Evolutionary conservation across 345 rosid species (phyloP), one percentile per base, ranked within the genome.

Genomic region (Rhizophora mangle): DNA sequence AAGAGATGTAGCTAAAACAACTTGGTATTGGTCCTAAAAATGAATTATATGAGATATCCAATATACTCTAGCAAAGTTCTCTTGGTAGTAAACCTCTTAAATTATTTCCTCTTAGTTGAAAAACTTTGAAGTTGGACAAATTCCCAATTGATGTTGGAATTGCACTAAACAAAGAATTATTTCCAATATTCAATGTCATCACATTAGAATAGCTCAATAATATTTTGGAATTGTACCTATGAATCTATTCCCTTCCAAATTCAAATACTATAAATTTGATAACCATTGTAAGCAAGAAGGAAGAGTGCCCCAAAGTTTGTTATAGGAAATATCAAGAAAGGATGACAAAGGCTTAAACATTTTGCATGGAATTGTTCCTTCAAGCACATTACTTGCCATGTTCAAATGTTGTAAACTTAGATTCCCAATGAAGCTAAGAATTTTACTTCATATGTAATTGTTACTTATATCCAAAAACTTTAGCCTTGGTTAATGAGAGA

Each of bases 221-320:
- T 16, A 27, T 18, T 65, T 26, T 0, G 58, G 68, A 27, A 65
- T 65, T 4, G n/a, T 18, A 21, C 24, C n/a, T n/a, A n/a, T n/a
- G n/a, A n/a, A n/a, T n/a, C n/a, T n/a, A n/a, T n/a, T n/a, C n/a
- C n/a, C n/a, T n/a, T n/a, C n/a, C n/a, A n/a, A n/a, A n/a, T n/a
- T n/a, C n/a, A n/a, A n/a, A n/a, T n/a, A n/a, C n/a, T 18, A 34
- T 39, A 64, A 24, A 2, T 2, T 5, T 7, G 68, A 47, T 51
- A 57, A 26, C 19, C 57, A 36, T 47, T 64, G 47, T 2, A 64
- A 64, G 56, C 68, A 64, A 27, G 68, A 27, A 31, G 68, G 68
- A 10, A 64, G 6, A 6, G 16, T 29, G 51, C 68, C 68, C 27
- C 39, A 18, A 26, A 64, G 39, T 26, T 64, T 27, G 37, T 49